Evolutionary conservation across 306 rosid genomes (phyloP).

Genomic region (Urtica urens): DNA sequence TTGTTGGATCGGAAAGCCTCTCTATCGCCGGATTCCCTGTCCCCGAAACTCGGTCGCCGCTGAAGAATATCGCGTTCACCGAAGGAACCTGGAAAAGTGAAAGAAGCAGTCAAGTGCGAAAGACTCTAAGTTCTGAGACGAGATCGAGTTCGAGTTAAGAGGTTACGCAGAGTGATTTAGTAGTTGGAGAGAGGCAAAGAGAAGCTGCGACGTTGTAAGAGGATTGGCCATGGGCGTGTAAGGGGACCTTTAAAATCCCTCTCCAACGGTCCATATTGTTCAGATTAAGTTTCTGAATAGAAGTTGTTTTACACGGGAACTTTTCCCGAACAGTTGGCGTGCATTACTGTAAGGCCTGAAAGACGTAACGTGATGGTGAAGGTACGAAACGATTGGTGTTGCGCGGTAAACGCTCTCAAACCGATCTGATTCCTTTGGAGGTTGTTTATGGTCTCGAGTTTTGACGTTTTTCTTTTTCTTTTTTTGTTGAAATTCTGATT

Average conservation of each 20-base stretch:
- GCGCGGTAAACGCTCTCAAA: too few species aligned
- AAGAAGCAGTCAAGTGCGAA: too few species aligned
- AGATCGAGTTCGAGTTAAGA: slow-evolving; percentile 2
- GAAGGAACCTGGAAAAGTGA: slow-evolving; percentile 64
- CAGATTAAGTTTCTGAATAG: not conserved
- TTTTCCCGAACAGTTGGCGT: slow-evolving; percentile 7
- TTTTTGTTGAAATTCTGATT: too few species aligned
- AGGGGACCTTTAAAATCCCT: slow-evolving; percentile 65
- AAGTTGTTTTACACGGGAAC: not conserved
- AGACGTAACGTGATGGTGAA: too few species aligned
- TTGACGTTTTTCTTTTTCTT: too few species aligned
- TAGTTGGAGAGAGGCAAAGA: slow-evolving; percentile 50
- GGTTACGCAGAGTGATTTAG: slow-evolving; percentile 40
- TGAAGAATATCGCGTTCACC: slow-evolving; percentile 59
- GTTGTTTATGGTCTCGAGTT: too few species aligned
- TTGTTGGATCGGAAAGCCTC: slow-evolving; percentile 53
- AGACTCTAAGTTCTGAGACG: too few species aligned
- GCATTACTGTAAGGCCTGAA: too few species aligned
- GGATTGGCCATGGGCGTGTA: slow-evolving; percentile 23
- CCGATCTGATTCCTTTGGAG: too few species aligned
- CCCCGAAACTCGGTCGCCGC: slow-evolving; percentile 68
- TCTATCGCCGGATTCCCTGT: slow-evolving; percentile 64
- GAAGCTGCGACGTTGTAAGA: slow-evolving; percentile 68
- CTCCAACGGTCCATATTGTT: slow-evolving; percentile 64
- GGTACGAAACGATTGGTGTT: too few species aligned